Percentiles rank a stretch among this genome's conserved stretches.
phyloP scores from a whole-genome alignment of 1,139 yeast genomes.

The Suhomyces maxii region DNA sequence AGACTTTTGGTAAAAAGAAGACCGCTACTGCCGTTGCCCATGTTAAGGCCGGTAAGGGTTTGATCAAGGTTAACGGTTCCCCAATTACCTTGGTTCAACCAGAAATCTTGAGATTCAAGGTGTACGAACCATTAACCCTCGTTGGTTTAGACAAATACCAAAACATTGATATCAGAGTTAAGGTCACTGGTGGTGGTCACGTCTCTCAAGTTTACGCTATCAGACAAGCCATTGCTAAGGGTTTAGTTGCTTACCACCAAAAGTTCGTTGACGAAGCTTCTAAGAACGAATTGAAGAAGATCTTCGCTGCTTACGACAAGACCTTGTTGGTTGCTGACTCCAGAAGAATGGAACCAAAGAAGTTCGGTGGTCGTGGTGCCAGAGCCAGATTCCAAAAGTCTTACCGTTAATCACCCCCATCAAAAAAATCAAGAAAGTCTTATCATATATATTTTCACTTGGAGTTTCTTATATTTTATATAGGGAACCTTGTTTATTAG shows the following conservation, averaged over 20 bases:
- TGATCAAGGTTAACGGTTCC: conserved; percentile 97
- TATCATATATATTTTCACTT: conserved; percentile 15
- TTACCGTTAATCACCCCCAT: conserved; percentile 75
- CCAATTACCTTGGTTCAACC: conserved; percentile 99
- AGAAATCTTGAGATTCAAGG: conserved; percentile 98
- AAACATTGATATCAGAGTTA: conserved; percentile 97
- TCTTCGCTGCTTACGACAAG: conserved; percentile 97
- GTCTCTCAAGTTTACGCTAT: conserved; percentile 99
- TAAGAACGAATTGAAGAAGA: conserved; percentile 98
- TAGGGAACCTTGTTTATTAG: conserved; percentile 17
- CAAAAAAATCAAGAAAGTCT: conserved; percentile 21
- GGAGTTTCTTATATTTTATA: conserved; percentile 11
- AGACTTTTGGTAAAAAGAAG: conserved; percentile 99
- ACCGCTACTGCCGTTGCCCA: conserved; percentile 99
- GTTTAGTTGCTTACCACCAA: conserved; percentile 99
- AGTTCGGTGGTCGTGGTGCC: conserved; percentile 99
- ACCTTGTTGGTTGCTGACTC: conserved; percentile 99
- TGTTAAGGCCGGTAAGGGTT: conserved; percentile 99
- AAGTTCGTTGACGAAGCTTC: conserved; percentile 99
- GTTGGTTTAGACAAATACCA: conserved; percentile 99
- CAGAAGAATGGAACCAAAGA: conserved; percentile 99
- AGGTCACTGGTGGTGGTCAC: conserved; percentile 99
- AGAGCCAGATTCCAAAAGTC: conserved; percentile 99
- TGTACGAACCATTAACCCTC: conserved; percentile 97
- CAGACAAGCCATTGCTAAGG: conserved; percentile 99